Evolutionary conservation across 176 grass and related monocot genomes (phyloP).

Genomic region (Elymus sibiricus): DNA sequence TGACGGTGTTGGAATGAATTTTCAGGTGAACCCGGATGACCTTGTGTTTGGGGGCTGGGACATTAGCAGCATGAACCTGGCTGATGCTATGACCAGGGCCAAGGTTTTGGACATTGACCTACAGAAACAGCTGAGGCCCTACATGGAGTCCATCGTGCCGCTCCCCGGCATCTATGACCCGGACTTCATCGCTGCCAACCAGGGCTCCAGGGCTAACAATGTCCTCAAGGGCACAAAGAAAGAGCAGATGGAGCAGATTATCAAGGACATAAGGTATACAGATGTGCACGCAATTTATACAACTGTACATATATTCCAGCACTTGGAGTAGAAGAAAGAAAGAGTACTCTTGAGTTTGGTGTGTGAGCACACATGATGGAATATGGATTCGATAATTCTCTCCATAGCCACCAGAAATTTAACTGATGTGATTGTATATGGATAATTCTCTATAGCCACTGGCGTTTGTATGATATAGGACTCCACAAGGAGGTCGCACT

Average conservation of each 20-base stretch:
- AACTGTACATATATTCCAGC: background rate
- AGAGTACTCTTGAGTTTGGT: background rate
- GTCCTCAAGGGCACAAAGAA: conserved; percentile 78
- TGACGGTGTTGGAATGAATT: conserved; percentile 7
- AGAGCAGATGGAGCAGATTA: conserved; percentile 85
- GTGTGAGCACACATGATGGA: background rate
- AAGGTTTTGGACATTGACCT: conserved; percentile 95
- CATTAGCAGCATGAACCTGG: conserved; percentile 94
- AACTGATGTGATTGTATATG: too few species aligned
- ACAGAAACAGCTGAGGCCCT: conserved; percentile 95
- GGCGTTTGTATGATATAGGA: background rate
- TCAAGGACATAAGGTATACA: conserved; percentile 85
- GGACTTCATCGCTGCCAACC: conserved; percentile 92
- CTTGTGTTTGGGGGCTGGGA: conserved; percentile 94
- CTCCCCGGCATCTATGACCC: conserved; percentile 84
- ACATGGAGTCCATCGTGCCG: conserved; percentile 94
- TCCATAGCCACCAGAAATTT: too few species aligned
- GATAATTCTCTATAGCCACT: background rate
- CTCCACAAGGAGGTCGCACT: background rate
- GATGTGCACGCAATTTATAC: background rate
- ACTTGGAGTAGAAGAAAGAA: background rate
- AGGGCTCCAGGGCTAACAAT: conserved; percentile 63
- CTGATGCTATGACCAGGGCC: conserved; percentile 92
- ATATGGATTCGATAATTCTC: background rate
- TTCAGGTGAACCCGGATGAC: conserved; percentile 91